These are phyloP conservation scores for Aspergillus bertholletiae DNA, from an alignment of 495 filamentous ascomycete genomes.

Conservation along the genomic window DNA sequence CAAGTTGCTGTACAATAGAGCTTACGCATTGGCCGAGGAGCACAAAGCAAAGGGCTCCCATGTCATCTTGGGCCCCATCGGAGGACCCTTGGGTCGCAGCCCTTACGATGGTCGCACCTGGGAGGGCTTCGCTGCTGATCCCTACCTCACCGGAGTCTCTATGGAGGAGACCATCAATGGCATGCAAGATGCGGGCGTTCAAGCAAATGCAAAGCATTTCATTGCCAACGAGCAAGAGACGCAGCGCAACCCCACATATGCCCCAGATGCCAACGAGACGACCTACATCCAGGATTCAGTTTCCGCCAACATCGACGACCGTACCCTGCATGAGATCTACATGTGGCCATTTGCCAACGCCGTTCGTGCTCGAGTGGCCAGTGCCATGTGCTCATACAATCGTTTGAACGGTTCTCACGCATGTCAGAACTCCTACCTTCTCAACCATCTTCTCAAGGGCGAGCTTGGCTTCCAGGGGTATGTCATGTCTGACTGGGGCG, in stretches of 20 bases:
- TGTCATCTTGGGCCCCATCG: slow-evolving; percentile 46
- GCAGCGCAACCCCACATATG: slow-evolving; percentile 16
- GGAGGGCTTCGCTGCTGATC: slow-evolving; percentile 70
- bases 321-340: slow-evolving; percentile 75
- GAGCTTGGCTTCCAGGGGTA: slow-evolving; percentile 65
- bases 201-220: slow-evolving; percentile 57
- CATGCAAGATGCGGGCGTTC: slow-evolving; percentile 53
- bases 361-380: slow-evolving; percentile 55
- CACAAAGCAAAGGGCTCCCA: slow-evolving; percentile 51
- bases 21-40: slow-evolving; percentile 57
- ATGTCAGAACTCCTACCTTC: slow-evolving; percentile 56
- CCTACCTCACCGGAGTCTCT: slow-evolving; percentile 53
- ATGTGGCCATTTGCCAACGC: slow-evolving; percentile 70
- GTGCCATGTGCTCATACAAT: slow-evolving; percentile 68
- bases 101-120: slow-evolving; percentile 56
- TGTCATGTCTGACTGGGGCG: slow-evolving; percentile 62
- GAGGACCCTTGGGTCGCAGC: slow-evolving; percentile 49
- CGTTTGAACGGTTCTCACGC: slow-evolving; percentile 61
- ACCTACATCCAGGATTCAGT: slow-evolving; percentile 72
- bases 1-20: slow-evolving; percentile 56
- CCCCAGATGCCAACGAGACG: not conserved
- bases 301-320: slow-evolving; percentile 54
- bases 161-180: slow-evolving; percentile 52
- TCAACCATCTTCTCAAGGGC: slow-evolving; percentile 59
- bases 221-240: slow-evolving; percentile 57